Evolutionary conservation across 2,329 filamentous ascomycete genomes (phyloP), one percentile per base, ranked within the genome.

Genomic region (Diaporthe helianthi): DNA sequence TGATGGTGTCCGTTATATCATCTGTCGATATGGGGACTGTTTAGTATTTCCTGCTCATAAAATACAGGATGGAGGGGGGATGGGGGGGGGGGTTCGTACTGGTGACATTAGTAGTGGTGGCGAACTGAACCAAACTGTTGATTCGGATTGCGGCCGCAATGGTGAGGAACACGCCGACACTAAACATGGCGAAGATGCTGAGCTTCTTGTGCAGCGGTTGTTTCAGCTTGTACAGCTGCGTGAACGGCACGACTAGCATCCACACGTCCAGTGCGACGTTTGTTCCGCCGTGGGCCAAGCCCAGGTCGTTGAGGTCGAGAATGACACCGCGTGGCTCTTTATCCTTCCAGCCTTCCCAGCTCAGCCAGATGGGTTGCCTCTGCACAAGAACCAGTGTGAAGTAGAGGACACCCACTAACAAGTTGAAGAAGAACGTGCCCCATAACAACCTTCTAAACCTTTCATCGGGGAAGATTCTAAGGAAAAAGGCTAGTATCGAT

Each of bases 341-440:
- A 7, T 49, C 29, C 58, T 63, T 49, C 58, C 58, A 63, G 44
- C 58, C 58, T 46, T 63, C 58, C 58, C 58, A 63, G 19, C 33
- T 49, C 44, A 63, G 44, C 58, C 58, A 63, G 5, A n/a, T 63
- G 13, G 58, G 58, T 15, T 24, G 29, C 13, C 29, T 63, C 12
- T 63, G 58, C 10, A 63, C n/a, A 4, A 63, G 4, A 36, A 29
- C n/a, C 17, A 63, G 29, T 10, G 8, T 5, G 2, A 49, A 47
- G 29, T 13, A 22, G 7, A 49, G 1, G 7, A 24, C 4, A 8
- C 44, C 58, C 24, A 63, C 4, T 15, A 36, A 17, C 1, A 63
- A 44, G 44, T 49, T 22, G 2, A 49, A 15, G 7, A 13, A 13
- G 19, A 63, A 29, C 7, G 58, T 63, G n/a, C 19, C 17, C 58